These are phyloP conservation scores for Zygosaccharomyces pseudobailii DNA, from an alignment of 1,139 yeast genomes.

Conservation along the genomic window DNA sequence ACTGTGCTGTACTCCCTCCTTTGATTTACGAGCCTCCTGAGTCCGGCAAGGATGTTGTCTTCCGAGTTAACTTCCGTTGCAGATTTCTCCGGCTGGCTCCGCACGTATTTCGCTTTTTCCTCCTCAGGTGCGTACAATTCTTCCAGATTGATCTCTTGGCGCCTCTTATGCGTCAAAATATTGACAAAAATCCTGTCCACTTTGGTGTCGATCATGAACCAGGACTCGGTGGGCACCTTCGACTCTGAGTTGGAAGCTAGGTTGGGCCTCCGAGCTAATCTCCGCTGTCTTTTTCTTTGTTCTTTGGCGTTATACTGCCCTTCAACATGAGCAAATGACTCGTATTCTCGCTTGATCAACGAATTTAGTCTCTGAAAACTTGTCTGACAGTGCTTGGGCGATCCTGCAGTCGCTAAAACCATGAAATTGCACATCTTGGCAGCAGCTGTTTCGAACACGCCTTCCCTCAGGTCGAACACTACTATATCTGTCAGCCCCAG, in stretches of 20 bases:
- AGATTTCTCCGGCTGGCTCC: background rate
- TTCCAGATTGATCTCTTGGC: conserved; percentile 66
- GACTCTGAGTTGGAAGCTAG: conserved; percentile 31
- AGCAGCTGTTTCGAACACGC: conserved; percentile 42
- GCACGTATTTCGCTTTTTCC: conserved; percentile 37
- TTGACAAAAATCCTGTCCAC: conserved; percentile 64
- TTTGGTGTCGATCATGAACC: conserved; percentile 76
- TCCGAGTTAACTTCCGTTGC: conserved; percentile 10
- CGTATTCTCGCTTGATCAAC: conserved; percentile 42
- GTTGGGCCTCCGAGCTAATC: conserved; percentile 53
- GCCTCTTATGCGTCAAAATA: conserved; percentile 63
- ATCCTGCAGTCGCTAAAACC: conserved; percentile 72
- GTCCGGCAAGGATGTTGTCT: conserved; percentile 27
- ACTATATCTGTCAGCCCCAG: conserved; percentile 61
- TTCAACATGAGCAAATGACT: conserved; percentile 52
- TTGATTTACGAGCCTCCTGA: conserved; percentile 29
- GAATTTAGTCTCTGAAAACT: conserved; percentile 58
- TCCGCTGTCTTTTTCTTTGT: conserved; percentile 53
- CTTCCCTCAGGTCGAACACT: conserved; percentile 53
- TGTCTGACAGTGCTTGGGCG: conserved; percentile 68
- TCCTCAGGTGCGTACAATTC: conserved; percentile 54
- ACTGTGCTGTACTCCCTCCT: conserved; percentile 22
- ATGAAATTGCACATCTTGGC: conserved; percentile 44
- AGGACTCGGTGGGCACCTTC: conserved; percentile 45
- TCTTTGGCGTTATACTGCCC: conserved; percentile 65